Evolutionary conservation across 2,329 filamentous ascomycete genomes (phyloP).

Genomic region (Sporothrix dimorphospora): DNA sequence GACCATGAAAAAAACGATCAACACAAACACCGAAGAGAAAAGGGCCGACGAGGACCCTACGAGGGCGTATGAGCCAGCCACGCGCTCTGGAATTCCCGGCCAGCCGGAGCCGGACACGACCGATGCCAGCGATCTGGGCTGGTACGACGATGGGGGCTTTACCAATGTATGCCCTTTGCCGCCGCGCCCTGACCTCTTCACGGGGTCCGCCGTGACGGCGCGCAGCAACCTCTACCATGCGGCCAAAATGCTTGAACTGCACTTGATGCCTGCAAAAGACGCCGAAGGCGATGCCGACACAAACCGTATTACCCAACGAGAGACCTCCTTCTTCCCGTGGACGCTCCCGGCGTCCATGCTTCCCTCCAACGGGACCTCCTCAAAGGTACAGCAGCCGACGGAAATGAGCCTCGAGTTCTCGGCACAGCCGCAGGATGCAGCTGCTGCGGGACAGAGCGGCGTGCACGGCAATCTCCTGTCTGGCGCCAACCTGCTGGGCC

Average conservation of each 20-base stretch:
- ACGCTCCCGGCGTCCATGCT: slow-evolving; percentile 78
- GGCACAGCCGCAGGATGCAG: slow-evolving; percentile 48
- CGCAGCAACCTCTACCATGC: slow-evolving; percentile 86
- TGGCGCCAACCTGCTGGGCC: slow-evolving; percentile 49
- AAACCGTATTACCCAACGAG: not conserved
- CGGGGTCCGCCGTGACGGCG: slow-evolving; percentile 77
- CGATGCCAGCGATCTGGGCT: slow-evolving; percentile 41
- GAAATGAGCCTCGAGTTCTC: slow-evolving; percentile 71
- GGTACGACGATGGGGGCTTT: slow-evolving; percentile 50
- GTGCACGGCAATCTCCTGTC: not conserved
- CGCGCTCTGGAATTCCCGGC: slow-evolving; percentile 9
- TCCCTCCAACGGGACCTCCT: slow-evolving; percentile 75
- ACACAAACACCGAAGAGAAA: not conserved
- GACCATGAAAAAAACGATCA: not conserved
- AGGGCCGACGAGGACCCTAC: not conserved
- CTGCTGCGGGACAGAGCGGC: slow-evolving; percentile 30
- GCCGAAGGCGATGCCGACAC: not conserved
- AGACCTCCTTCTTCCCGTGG: slow-evolving; percentile 87
- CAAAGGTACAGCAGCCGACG: slow-evolving; percentile 68
- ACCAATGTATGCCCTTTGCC: slow-evolving; percentile 69
- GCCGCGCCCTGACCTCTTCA: slow-evolving; percentile 63
- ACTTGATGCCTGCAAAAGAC: slow-evolving; percentile 52
- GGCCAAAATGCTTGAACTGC: slow-evolving; percentile 78
- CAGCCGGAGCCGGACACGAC: slow-evolving; percentile 8
- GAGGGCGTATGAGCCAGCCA: not conserved